Percentiles rank a stretch among this genome's conserved stretches.
phyloP scores from a whole-genome alignment of 2,329 filamentous ascomycete species.

The Torrubiella hemipterigena region DNA sequence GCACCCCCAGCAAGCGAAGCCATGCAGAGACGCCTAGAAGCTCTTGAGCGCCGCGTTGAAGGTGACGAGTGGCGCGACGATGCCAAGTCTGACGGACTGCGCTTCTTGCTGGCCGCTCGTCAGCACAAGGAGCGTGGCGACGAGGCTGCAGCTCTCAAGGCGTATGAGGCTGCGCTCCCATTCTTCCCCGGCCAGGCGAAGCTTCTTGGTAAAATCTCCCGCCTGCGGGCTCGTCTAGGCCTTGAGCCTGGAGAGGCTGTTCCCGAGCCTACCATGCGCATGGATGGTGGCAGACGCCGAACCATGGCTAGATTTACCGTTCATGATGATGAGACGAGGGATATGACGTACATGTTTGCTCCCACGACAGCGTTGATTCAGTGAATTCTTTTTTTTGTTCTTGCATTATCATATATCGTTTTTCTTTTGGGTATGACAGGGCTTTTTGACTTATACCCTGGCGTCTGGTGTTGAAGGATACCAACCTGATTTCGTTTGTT shows the following conservation, averaged over 20 bases:
- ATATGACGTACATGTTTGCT: conserved; percentile 3
- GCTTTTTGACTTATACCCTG: no score
- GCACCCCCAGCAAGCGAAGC: conserved; percentile 56
- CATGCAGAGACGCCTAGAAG: conserved; percentile 69
- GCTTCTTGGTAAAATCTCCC: conserved; percentile 57
- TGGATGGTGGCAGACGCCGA: not conserved
- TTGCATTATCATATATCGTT: not conserved
- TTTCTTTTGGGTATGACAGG: not conserved
- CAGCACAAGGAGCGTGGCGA: conserved; percentile 81
- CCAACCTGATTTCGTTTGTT: no score
- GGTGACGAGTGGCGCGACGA: conserved; percentile 51
- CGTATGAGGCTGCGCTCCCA: conserved; percentile 75
- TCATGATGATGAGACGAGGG: conserved; percentile 2
- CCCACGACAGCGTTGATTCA: conserved; percentile 4
- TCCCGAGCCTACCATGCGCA: not conserved
- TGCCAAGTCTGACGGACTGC: conserved; percentile 66
- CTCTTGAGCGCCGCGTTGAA: conserved; percentile 77
- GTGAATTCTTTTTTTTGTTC: not conserved
- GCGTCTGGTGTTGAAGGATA: no score
- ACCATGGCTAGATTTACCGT: conserved; percentile 4
- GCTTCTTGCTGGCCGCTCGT: conserved; percentile 79
- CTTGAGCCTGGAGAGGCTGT: conserved; percentile 6
- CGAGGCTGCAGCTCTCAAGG: conserved; percentile 62
- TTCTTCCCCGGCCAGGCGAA: conserved; percentile 82
- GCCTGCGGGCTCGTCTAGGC: conserved; percentile 41